Evolutionary conservation across 2,329 filamentous ascomycete species (phyloP), one percentile per base, ranked within the genome.

Genomic region (Dichotomopilus funicola): DNA sequence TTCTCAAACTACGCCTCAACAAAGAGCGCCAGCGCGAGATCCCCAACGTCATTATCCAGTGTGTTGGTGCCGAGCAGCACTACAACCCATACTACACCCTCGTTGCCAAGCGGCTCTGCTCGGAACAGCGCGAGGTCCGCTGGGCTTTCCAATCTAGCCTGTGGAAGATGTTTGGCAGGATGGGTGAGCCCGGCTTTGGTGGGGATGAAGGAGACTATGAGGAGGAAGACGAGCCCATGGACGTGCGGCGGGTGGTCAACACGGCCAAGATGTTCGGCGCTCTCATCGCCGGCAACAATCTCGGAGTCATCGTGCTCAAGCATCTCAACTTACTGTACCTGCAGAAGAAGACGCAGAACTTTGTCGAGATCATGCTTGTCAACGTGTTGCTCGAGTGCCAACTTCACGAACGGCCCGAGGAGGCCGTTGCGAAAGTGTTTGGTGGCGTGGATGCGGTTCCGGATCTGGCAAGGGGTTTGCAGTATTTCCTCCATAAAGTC

Each of bases 41-140:
- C 36, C 86, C 92, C 0, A 84, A 87, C 51, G 91, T 99, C 13
- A 76, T 99, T 34, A 79, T 96, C 7, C 91, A 94, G 63, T 96
- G 91, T 67, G 86, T 86, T 1, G 89, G 89, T 44, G 86, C 87
- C 3, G 94, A 97, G 72, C 78, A 86, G 55, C 78, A 78, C 0
- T 95, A 96, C 71, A 99, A 99, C 65, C 89, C 88, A 0, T 99
- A 95, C 73, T 99, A 99, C 68, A 88, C 89, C 0, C 76, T 96
- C 1, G 85, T 99, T 40, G 91, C 90, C 8, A 82, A 82, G 48
- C 85, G 86, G 61, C 78, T 96, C 7, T 95, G 91, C 65, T 76
- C 77, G 3, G 88, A 91, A 58, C 55, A 57, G 53, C 83, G 83
- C 62, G 83, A 85, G 63, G 79, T 95, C 62, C 83, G 84, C 59